These are phyloP conservation scores for Lipomyces anomalus DNA, from an alignment of 805 yeast genomes.

Conservation along the genomic window DNA sequence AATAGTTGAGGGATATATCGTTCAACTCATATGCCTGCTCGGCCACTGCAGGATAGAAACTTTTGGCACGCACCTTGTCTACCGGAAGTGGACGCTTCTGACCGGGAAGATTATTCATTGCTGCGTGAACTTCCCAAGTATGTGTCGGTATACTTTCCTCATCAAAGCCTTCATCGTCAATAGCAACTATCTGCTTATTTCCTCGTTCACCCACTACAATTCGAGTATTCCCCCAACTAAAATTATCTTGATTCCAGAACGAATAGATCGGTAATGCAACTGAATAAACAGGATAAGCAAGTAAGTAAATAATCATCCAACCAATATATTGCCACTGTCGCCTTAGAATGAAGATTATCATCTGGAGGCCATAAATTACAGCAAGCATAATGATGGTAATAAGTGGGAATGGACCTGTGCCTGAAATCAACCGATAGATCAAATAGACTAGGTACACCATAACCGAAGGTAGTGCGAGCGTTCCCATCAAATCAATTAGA, in stretches of 20 bases:
- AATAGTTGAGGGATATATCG: slow-evolving; percentile 25
- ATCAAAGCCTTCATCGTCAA: slow-evolving; percentile 35
- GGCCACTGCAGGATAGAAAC: slow-evolving; percentile 24
- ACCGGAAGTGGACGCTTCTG: slow-evolving; percentile 12
- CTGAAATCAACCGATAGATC: slow-evolving; percentile 45
- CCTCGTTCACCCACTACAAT: slow-evolving; percentile 49
- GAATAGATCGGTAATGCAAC: slow-evolving; percentile 55
- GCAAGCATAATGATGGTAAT: slow-evolving; percentile 54
- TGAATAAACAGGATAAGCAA: slow-evolving; percentile 58
- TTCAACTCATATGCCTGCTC: slow-evolving; percentile 34
- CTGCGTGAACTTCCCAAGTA: slow-evolving; percentile 37
- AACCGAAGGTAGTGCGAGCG: slow-evolving; percentile 55
- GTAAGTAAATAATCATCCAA: slow-evolving; percentile 52
- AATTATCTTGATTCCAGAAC: slow-evolving; percentile 61
- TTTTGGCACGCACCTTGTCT: slow-evolving; percentile 7
- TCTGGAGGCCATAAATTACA: slow-evolving; percentile 54
- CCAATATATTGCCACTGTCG: slow-evolving; percentile 44
- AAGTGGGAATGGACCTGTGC: slow-evolving; percentile 46
- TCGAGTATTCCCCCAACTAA: slow-evolving; percentile 63
- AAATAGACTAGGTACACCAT: slow-evolving; percentile 50
- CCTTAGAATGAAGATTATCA: slow-evolving; percentile 46
- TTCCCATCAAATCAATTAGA: slow-evolving; percentile 52
- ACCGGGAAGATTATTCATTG: slow-evolving; percentile 36
- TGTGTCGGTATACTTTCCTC: slow-evolving; percentile 36
- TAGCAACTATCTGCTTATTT: slow-evolving; percentile 41